These are phyloP conservation scores for Tricholomella constricta DNA, from an alignment of 768 basidiomycete species.

Conservation along the genomic window DNA sequence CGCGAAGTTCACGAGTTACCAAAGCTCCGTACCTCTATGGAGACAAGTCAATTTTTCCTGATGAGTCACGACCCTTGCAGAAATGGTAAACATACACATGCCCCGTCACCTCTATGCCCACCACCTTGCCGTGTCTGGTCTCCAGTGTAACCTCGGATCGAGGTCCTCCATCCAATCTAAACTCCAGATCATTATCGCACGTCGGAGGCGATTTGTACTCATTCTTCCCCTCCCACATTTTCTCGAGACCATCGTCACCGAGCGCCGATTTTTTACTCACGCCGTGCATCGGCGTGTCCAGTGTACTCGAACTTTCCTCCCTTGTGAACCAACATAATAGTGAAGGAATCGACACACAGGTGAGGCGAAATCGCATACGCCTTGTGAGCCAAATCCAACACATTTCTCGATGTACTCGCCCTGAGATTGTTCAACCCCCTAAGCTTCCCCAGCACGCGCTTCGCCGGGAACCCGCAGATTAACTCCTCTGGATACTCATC, in stretches of 20 bases:
- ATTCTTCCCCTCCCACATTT: conserved; percentile 21
- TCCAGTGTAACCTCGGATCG: conserved; percentile 18
- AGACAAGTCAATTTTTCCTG: too few relatives aligned
- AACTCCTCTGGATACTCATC: conserved; percentile 6
- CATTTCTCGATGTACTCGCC: conserved; percentile 21
- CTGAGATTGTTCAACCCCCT: conserved; percentile 1
- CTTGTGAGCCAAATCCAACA: conserved; percentile 22
- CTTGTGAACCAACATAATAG: background rate
- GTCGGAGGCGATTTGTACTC: conserved; percentile 16
- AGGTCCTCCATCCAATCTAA: conserved; percentile 29
- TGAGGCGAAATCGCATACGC: conserved; percentile 17
- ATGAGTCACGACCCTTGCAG: too few relatives aligned
- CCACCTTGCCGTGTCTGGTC: too few relatives aligned
- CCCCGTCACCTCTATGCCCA: too few relatives aligned
- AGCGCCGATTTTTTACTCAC: conserved; percentile 27
- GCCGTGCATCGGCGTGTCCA: conserved; percentile 29
- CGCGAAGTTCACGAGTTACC: too few relatives aligned
- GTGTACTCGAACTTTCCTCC: conserved; percentile 30
- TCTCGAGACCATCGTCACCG: conserved; percentile 23
- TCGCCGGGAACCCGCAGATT: conserved; percentile 4
- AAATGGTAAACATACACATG: too few relatives aligned
- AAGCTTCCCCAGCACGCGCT: conserved; percentile 3
- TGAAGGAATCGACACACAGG: conserved; percentile 1
- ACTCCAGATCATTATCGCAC: conserved; percentile 31
- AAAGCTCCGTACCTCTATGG: too few relatives aligned